Percentiles rank a stretch among this genome's conserved stretches.
phyloP scores from a whole-genome alignment of 768 basidiomycete genomes.

The Nevesoporus exiguus region DNA sequence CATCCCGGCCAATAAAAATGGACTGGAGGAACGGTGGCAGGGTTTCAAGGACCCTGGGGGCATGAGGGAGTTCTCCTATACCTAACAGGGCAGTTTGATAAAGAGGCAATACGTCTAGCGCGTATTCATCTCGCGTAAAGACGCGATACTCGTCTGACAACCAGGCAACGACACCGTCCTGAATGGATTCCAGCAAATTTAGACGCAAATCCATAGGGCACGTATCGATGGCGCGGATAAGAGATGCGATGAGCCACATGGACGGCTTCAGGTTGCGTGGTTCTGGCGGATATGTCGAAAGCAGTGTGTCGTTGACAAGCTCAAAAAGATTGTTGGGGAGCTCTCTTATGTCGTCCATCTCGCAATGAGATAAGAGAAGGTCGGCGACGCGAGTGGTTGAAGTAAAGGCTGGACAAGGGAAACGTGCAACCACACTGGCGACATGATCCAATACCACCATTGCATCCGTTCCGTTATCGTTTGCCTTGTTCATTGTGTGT shows the following conservation, averaged over 20 bases:
- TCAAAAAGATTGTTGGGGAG: slow-evolving; percentile 54
- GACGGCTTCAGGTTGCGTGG: slow-evolving; percentile 49
- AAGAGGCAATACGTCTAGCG: slow-evolving; percentile 56
- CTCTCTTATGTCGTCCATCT: slow-evolving; percentile 47
- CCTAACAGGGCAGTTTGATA: slow-evolving; percentile 58
- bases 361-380: slow-evolving; percentile 52
- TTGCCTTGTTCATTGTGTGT: slow-evolving; percentile 49
- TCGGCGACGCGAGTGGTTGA: slow-evolving; percentile 58
- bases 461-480: slow-evolving; percentile 58
- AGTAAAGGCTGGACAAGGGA: slow-evolving; percentile 37
- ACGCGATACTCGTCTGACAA: slow-evolving; percentile 53
- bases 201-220: slow-evolving; percentile 50
- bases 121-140: slow-evolving; percentile 53
- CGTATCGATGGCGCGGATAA: slow-evolving; percentile 50
- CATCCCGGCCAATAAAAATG: slow-evolving; percentile 49
- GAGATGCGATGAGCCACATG: slow-evolving; percentile 59
- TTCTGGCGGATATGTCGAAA: slow-evolving; percentile 63
- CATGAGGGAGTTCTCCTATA: slow-evolving; percentile 45
- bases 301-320: slow-evolving; percentile 58
- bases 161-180: slow-evolving; percentile 60
- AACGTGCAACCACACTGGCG: slow-evolving; percentile 43
- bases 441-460: slow-evolving; percentile 53
- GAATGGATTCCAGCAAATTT: slow-evolving; percentile 44
- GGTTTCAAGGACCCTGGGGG: slow-evolving; percentile 39
- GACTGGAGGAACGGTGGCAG: slow-evolving; percentile 54